A percentile compares a stretch with the other conserved stretches of the same genome.
Conservation (phyloP, 352 stramenopile species). For the Phytopythium vexans region DNA sequence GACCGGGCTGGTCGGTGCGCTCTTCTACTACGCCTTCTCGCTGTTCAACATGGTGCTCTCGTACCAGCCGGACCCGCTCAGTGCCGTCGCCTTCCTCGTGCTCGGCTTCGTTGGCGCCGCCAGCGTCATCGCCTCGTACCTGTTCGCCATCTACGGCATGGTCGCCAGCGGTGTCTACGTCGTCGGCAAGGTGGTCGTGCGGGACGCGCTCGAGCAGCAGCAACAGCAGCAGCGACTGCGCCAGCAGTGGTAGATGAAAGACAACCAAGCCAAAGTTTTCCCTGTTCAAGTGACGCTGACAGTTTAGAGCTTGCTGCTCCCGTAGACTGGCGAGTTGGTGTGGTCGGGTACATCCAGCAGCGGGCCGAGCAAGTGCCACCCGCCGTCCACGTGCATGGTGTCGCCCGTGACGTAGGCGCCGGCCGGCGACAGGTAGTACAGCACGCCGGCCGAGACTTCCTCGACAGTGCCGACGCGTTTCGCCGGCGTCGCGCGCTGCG, state of each 20-base stretch:
- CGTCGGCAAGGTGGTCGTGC: slow-evolving; percentile 69
- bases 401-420: slow-evolving; percentile 89
- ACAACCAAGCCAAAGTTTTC: background rate
- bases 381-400: slow-evolving; percentile 89
- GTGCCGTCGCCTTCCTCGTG: slow-evolving; percentile 67
- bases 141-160: slow-evolving; percentile 86
- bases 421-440: slow-evolving; percentile 87
- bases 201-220: slow-evolving; percentile 74
- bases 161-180: slow-evolving; percentile 78
- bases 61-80: slow-evolving; percentile 81
- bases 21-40: slow-evolving; percentile 87
- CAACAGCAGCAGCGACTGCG: slow-evolving; percentile 59
- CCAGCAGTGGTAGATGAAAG: slow-evolving; percentile 24
- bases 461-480: slow-evolving; percentile 89
- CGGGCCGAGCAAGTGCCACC: slow-evolving; percentile 56
- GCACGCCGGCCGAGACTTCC: slow-evolving; percentile 77
- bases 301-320: slow-evolving; percentile 55
- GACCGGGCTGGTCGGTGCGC: slow-evolving; percentile 70
- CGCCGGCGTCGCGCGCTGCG: slow-evolving; percentile 72
- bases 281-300: background rate
- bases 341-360: slow-evolving; percentile 79
- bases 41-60: slow-evolving; percentile 80
- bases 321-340: slow-evolving; percentile 80
- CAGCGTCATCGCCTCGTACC: slow-evolving; percentile 82
- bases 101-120: slow-evolving; percentile 68